These are phyloP conservation scores for Sorghum bicolor DNA, from an alignment of 176 grass and related monocot species.

Conservation along the genomic window DNA sequence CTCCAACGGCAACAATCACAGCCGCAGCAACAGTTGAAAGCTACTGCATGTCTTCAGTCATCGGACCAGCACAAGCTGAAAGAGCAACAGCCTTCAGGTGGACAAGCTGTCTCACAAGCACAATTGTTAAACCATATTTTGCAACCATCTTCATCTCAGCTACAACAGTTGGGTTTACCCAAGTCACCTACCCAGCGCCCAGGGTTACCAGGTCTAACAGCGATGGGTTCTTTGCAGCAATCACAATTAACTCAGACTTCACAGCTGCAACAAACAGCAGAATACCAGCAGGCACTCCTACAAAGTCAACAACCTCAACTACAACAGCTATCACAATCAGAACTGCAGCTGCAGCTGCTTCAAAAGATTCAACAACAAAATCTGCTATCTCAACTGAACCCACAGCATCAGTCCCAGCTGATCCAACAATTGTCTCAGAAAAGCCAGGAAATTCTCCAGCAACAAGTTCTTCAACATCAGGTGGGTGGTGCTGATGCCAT, in stretches of 20 bases:
- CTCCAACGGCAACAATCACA: conserved; percentile 56
- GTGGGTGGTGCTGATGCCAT: conserved; percentile 36
- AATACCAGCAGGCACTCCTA: conserved; percentile 74
- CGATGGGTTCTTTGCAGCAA: conserved; percentile 49
- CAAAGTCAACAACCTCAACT: conserved; percentile 79
- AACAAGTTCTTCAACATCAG: conserved; percentile 69
- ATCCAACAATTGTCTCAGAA: conserved; percentile 74
- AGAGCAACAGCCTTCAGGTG: conserved; percentile 45
- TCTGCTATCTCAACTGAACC: conserved; percentile 76
- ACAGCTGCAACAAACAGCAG: conserved; percentile 61
- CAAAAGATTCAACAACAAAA: conserved; percentile 98
- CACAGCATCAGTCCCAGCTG: conserved; percentile 69
- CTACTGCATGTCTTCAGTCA: conserved; percentile 40
- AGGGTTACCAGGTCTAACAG: conserved; percentile 36
- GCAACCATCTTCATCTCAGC: conserved; percentile 67
- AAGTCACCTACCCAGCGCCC: conserved; percentile 47
- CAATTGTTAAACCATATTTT: conserved; percentile 60
- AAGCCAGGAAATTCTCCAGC: conserved; percentile 64
- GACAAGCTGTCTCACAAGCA: conserved; percentile 51
- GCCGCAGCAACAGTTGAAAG: conserved; percentile 45
- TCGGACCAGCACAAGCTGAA: conserved; percentile 51
- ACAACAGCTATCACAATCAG: conserved; percentile 68
- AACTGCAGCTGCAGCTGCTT: conserved; percentile 86
- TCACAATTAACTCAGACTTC: conserved; percentile 42
- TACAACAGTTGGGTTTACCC: conserved; percentile 66